A percentile compares a stretch with the other conserved stretches of the same genome.
Conservation (phyloP, 2,329 filamentous ascomycete genomes). For the Paecilomyces dactylethromorphus region DNA sequence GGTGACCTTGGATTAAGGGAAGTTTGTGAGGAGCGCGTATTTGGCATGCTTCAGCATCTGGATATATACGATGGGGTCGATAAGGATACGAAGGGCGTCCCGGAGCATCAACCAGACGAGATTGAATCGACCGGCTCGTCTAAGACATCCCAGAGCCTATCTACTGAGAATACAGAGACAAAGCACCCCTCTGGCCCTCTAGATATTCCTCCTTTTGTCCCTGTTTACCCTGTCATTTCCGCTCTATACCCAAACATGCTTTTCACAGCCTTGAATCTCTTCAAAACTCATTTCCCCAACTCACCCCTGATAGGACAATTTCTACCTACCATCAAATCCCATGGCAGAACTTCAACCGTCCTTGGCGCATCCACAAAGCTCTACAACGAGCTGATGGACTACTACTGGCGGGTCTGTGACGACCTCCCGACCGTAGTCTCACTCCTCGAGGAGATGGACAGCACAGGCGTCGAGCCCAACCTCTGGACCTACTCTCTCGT, state of each 20-base stretch:
- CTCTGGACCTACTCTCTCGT: conserved; percentile 25
- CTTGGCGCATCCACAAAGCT: conserved; percentile 35
- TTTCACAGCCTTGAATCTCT: conserved; percentile 33
- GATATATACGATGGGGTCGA: conserved; percentile 7
- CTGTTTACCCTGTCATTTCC: conserved; percentile 23
- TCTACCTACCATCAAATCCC: conserved; percentile 31
- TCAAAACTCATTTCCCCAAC: conserved; percentile 33
- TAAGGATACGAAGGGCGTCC: not conserved
- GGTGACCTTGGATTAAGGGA: conserved; percentile 32
- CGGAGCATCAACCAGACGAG: not conserved
- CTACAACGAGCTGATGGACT: conserved; percentile 39
- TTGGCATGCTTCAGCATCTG: conserved; percentile 27
- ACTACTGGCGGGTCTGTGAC: conserved; percentile 36
- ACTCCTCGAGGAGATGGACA: conserved; percentile 38
- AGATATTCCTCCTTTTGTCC: conserved; percentile 25
- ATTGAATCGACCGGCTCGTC: not conserved
- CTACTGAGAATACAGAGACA: not conserved
- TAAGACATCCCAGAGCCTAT: not conserved
- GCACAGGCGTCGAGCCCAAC: conserved; percentile 33
- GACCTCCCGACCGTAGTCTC: conserved; percentile 34
- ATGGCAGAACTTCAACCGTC: conserved; percentile 36
- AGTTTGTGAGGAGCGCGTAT: conserved; percentile 33
- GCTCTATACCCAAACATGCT: conserved; percentile 36
- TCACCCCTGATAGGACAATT: conserved; percentile 35
- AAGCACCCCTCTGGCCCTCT: conserved; percentile 9